phyloP scores from a whole-genome alignment of 1,284 basidiomycete species.

The Microbotryum intermedium region DNA sequence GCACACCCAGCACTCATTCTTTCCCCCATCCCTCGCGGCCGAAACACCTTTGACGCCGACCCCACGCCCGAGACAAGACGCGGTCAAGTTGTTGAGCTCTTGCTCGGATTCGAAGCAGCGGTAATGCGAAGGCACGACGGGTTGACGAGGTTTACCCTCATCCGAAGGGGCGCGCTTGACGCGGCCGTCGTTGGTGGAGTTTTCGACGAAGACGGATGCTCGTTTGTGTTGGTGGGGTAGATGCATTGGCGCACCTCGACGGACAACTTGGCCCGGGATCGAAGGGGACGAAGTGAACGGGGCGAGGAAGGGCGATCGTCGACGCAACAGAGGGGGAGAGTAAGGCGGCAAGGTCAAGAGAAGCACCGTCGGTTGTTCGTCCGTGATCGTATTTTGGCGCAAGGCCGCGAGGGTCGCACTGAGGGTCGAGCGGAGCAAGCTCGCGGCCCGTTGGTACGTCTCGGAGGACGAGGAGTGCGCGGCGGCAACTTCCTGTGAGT shows the following conservation, averaged over 20 bases:
- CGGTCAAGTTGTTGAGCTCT: slow-evolving; percentile 15
- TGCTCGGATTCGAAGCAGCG: slow-evolving; percentile 15
- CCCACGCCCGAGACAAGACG: slow-evolving; percentile 17
- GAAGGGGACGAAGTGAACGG: slow-evolving; percentile 9
- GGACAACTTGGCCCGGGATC: neutral
- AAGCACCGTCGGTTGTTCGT: neutral
- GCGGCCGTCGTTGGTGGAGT: neutral
- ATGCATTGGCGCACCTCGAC: neutral
- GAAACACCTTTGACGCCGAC: slow-evolving; percentile 15
- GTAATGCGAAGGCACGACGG: slow-evolving; percentile 18
- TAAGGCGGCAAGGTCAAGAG: slow-evolving; percentile 16
- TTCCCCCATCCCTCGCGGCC: neutral
- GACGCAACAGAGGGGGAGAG: slow-evolving; percentile 9
- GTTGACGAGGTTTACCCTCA: neutral
- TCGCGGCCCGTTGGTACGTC: slow-evolving; percentile 4
- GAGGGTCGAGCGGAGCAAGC: slow-evolving; percentile 8
- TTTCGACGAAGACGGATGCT: neutral
- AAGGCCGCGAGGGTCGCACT: slow-evolving; percentile 8
- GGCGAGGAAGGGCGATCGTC: slow-evolving; percentile 10
- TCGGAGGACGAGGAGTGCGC: slow-evolving; percentile 8
- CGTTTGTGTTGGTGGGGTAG: slow-evolving; percentile 1
- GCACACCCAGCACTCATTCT: slow-evolving; percentile 27
- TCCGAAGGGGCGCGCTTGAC: too few relatives aligned
- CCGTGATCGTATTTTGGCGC: neutral
- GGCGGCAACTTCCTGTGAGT: slow-evolving; percentile 2